Conservation (phyloP, 2,329 filamentous ascomycete species). For the Scedosporium apiospermum region DNA sequence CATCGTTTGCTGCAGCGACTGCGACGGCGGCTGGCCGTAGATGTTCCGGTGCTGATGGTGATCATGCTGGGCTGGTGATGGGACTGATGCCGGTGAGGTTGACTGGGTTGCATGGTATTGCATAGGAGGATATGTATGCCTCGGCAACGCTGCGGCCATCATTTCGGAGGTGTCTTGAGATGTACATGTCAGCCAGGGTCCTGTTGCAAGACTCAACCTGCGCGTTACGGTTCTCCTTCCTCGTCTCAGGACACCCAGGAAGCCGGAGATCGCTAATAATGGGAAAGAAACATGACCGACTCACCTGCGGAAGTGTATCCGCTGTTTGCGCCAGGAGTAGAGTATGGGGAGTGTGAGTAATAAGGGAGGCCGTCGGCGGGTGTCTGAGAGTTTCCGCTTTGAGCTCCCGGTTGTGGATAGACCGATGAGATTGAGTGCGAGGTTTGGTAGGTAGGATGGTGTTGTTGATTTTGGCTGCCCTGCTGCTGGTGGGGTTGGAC, state of each 20-base stretch:
- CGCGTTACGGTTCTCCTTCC: neutral
- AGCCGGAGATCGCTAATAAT: constrained; percentile 10
- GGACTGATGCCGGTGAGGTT: constrained; percentile 86
- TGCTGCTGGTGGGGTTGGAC: constrained; percentile 60
- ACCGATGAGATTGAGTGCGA: constrained; percentile 47
- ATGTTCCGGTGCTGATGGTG: constrained; percentile 86
- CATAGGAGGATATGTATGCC: constrained; percentile 77
- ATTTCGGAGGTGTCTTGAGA: constrained; percentile 51
- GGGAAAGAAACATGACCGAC: constrained; percentile 22
- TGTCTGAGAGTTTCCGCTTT: constrained; percentile 51
- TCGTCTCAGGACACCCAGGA: neutral
- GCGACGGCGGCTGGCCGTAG: constrained; percentile 70
- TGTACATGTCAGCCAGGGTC: neutral
- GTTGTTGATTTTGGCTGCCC: constrained; percentile 46
- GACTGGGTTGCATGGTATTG: constrained; percentile 89
- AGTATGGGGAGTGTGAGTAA: constrained; percentile 73
- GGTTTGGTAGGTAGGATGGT: constrained; percentile 54
- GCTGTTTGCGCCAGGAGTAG: constrained; percentile 68
- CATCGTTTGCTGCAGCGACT: constrained; percentile 72
- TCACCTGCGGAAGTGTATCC: constrained; percentile 82
- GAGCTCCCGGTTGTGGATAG: constrained; percentile 59
- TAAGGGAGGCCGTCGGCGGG: constrained; percentile 61
- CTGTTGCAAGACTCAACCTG: neutral
- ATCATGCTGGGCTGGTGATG: constrained; percentile 81
- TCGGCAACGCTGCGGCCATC: constrained; percentile 62